Base-by-base conservation (phyloP, 108 stramenopile species). In the Pseudonitzschia delicatissima region DNA sequence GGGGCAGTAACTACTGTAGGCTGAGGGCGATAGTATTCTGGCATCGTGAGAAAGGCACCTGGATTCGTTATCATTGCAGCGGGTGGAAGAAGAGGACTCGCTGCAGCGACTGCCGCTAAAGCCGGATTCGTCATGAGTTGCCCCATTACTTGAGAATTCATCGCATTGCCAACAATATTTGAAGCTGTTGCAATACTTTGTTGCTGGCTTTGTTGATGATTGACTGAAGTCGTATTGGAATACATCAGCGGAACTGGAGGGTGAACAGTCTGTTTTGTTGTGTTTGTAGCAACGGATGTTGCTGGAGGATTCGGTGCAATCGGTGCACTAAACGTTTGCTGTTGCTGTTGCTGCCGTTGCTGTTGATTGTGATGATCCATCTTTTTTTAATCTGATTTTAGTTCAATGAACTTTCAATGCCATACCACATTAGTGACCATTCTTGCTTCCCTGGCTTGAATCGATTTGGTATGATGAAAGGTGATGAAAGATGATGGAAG, bases 1-100 rank as follows among this genome's bases (percentile, higher is more conserved):
- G 53, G 1, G 11, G 53, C 53, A 34, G 9, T 55, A 27, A 33
- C 32, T 33, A 33, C 53, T 35, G 53, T 27, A 33, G 53, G 11
- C 8, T 33, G 29, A 42, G 60, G 7, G n/a, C 27, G 31, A 53
- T 50, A 64, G 60, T 62, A 53, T 18, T 72, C 77, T 21, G 81
- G 77, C 74, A 82, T 78, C 21, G 68, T 64, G 15, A 64, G 61
- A 39, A 81, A 73, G 2, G 81, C 81, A 25, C 66, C 77, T 9
- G 77, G 77, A 53, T 78, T 78, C 28, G 70, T 77, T 25, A 78
- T 49, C 72, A 81, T 81, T 3, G 76, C 74, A 8, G 75, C 71
- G 0, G 74, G 72, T n/a, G 75, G 76, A 45, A 77, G 72, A 31
- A 74, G 45, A 1, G 79, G 79, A 17, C 71, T 70, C 5, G 68